Base-by-base conservation (phyloP, 352 stramenopile genomes). In the Poterioochromonas sp. region DNA sequence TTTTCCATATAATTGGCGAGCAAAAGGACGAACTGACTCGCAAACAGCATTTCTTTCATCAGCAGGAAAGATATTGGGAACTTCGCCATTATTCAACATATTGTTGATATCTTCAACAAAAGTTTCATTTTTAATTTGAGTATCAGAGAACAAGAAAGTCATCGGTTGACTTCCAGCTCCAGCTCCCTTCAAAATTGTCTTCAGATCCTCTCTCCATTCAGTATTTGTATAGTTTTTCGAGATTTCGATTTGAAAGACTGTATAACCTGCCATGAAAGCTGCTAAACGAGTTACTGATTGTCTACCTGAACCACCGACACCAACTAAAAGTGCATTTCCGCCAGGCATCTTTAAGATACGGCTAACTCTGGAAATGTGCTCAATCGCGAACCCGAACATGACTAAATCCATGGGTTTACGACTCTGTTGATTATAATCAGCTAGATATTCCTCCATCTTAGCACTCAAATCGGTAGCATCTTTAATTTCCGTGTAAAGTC, bases 41-140 rank as follows among this genome's bases (percentile, higher is more conserved):
- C 90, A 94, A 41, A 97, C 92, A 0, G 85, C 90, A 1, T 94
- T 90, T 5, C 86, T 85, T 74, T 96, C 92, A 81, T 97, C 93
- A 76, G 92, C 92, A 0, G 91, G 88, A 79, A 97, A 97, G 53
- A 97, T 81, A 79, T 97, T 97, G 0, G 93, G 93, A 37, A 97
- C 94, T 80, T 97, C 93, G 34, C 93, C 92, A 0, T 88, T 90
- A 82, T 97, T 97, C 34, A 97, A 84, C 87, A 97, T 96, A 83
- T 96, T 96, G 83, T 96, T 97, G 79, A 97, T 95, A 77, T 97
- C 93, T 79, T 97, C 92, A 39, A 97, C 90, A 78, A 97, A 97
- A n/a, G 87, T 87, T 60, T 97, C 92, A 82, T 94, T 93, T 81
- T 96, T 95, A 83, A 97, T 96, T 79, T 97, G 93, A 0, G 93